phyloP scores from a whole-genome alignment of 306 rosid genomes.

The Cicer judaicum region DNA sequence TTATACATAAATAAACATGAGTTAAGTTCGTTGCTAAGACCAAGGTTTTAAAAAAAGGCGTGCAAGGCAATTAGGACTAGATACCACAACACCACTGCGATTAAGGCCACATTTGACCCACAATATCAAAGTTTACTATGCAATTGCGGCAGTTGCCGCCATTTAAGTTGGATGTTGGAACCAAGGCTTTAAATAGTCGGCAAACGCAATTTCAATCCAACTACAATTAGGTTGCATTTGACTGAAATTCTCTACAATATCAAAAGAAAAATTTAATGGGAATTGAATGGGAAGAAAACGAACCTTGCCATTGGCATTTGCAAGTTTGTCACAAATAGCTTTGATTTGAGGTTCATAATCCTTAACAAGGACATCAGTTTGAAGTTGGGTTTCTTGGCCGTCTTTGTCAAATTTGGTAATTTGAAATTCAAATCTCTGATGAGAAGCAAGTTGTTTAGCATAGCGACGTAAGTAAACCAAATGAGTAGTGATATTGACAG shows the following conservation, averaged over 20 bases:
- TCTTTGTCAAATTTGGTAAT: slow-evolving; percentile 51
- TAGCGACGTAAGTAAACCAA: slow-evolving; percentile 77
- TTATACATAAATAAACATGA: not conserved
- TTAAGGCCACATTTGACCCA: no score
- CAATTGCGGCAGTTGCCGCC: no score
- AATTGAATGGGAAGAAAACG: slow-evolving; percentile 1
- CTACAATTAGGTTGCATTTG: no score
- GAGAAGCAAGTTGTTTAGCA: slow-evolving; percentile 67
- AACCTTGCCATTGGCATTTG: slow-evolving; percentile 84
- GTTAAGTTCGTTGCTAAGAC: not conserved
- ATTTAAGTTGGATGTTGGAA: no score
- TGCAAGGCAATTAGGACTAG: no score
- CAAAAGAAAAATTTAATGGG: not conserved
- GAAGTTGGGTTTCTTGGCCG: slow-evolving; percentile 33
- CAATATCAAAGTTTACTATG: no score
- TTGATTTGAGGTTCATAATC: slow-evolving; percentile 79
- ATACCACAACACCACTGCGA: no score
- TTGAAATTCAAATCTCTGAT: slow-evolving; percentile 73
- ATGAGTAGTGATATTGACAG: slow-evolving; percentile 68
- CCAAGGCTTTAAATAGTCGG: no score
- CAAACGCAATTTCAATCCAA: no score
- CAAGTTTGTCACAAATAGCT: slow-evolving; percentile 72
- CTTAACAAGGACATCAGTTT: slow-evolving; percentile 65
- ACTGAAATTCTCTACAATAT: no score
- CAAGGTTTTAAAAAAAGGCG: not conserved